Conservation (phyloP, 2,329 filamentous ascomycete genomes). For the Ophiocordyceps polyrhachis-furcata region DNA sequence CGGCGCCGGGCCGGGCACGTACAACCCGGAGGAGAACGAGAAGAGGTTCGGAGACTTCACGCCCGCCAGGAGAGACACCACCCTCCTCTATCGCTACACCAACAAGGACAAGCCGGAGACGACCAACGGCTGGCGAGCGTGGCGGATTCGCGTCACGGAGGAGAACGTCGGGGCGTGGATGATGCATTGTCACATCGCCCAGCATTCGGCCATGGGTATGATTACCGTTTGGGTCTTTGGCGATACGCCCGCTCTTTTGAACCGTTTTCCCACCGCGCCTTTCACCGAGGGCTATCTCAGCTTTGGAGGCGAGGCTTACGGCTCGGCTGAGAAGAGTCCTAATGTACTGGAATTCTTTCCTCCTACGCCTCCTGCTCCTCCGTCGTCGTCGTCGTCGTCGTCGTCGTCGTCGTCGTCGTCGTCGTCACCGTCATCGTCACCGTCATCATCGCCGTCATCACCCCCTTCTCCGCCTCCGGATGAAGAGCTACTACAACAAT, state of each 20-base stretch:
- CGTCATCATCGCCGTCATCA: no score
- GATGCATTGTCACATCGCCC: slow-evolving; percentile 40
- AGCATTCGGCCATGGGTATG: slow-evolving; percentile 35
- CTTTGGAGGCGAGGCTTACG: neutral
- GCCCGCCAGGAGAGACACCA: slow-evolving; percentile 25
- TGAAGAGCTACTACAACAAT: no score
- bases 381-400: no score
- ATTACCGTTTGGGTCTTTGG: slow-evolving; percentile 9
- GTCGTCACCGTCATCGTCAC: no score
- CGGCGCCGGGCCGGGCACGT: slow-evolving; percentile 32
- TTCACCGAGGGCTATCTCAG: slow-evolving; percentile 7
- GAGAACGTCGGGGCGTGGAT: slow-evolving; percentile 33
- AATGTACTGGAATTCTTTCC: no score
- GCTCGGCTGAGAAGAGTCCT: neutral
- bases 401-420: no score
- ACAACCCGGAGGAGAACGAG: slow-evolving; percentile 30
- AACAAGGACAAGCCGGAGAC: slow-evolving; percentile 18
- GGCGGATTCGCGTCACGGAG: slow-evolving; percentile 27
- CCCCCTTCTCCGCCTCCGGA: no score
- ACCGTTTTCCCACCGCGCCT: slow-evolving; percentile 7
- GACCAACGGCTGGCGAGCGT: slow-evolving; percentile 38
- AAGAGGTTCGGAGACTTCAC: slow-evolving; percentile 10
- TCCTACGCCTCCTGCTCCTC: no score
- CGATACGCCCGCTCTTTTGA: slow-evolving; percentile 4
- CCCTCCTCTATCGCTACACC: slow-evolving; percentile 35